Evolutionary conservation across 2,329 filamentous ascomycete species (phyloP).

Genomic region (Clonostachys chloroleuca): DNA sequence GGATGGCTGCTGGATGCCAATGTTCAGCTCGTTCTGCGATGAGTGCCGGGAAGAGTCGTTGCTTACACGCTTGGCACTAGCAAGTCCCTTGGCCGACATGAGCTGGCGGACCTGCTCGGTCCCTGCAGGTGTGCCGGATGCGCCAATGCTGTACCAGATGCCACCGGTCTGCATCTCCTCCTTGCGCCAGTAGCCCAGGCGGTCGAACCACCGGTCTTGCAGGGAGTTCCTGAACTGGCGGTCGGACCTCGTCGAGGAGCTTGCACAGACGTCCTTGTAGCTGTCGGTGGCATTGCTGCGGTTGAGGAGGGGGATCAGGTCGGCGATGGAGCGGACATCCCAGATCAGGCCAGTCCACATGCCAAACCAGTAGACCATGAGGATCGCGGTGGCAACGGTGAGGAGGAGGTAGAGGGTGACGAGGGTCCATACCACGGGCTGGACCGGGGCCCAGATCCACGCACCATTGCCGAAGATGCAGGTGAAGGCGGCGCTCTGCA

Average conservation of each 20-base stretch:
- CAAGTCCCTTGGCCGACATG: constrained; percentile 1
- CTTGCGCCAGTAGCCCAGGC: constrained; percentile 83
- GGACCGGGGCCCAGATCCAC: constrained; percentile 82
- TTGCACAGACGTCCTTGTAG: constrained; percentile 63
- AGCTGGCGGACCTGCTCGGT: constrained; percentile 14
- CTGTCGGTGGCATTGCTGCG: constrained; percentile 73
- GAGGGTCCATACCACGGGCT: constrained; percentile 73
- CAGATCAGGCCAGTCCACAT: constrained; percentile 74
- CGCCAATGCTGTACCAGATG: constrained; percentile 75
- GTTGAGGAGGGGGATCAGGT: constrained; percentile 73
- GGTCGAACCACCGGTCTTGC: constrained; percentile 55
- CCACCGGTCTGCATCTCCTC: constrained; percentile 57
- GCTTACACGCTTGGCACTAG: constrained; percentile 15
- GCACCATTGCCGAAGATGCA: constrained; percentile 46
- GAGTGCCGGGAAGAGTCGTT: constrained; percentile 22
- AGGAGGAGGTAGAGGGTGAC: constrained; percentile 70
- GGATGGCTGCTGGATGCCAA: constrained; percentile 5
- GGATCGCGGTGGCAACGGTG: constrained; percentile 41
- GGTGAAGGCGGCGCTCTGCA: constrained; percentile 75
- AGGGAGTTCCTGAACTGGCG: constrained; percentile 49
- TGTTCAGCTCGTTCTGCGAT: constrained; percentile 11
- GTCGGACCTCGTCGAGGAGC: constrained; percentile 29
- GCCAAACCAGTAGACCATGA: constrained; percentile 61
- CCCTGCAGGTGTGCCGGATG: constrained; percentile 30
- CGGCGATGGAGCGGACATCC: constrained; percentile 79